Conservation (phyloP, 257 asterid species). For the Fraxinus pennsylvanica region DNA sequence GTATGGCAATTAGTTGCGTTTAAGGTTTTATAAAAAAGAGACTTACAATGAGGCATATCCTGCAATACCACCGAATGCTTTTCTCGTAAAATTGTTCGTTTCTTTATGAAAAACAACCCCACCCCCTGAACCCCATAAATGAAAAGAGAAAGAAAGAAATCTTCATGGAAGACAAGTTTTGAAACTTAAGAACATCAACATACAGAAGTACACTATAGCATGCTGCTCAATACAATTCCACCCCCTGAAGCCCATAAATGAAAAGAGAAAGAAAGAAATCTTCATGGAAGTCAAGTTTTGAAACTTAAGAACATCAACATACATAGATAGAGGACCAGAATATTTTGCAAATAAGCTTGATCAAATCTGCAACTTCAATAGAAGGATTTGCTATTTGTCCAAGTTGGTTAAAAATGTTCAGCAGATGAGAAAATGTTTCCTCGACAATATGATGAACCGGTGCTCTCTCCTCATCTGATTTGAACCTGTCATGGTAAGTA, state of each 20-base stretch:
- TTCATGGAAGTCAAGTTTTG: background rate
- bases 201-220: constrained; percentile 35
- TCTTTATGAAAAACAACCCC: background rate
- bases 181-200: constrained; percentile 26
- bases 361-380: constrained; percentile 81
- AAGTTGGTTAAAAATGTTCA: constrained; percentile 72
- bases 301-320: constrained; percentile 30
- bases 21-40: background rate
- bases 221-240: constrained; percentile 3
- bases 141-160: constrained; percentile 1
- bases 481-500: constrained; percentile 64
- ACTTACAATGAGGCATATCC: constrained; percentile 2
- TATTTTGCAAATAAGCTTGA: constrained; percentile 94
- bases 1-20: background rate
- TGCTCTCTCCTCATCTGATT: constrained; percentile 89
- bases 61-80: background rate
- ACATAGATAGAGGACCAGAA: constrained; percentile 96
- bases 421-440: constrained; percentile 86
- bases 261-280: constrained; percentile 1
- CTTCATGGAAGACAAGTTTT: background rate
- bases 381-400: constrained; percentile 79
- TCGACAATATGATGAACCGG: constrained; percentile 83
- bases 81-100: background rate
- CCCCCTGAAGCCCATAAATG: constrained; percentile 9
- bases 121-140: constrained; percentile 7